Conservation (phyloP, 75 land plant genomes). For the Pinus taeda region DNA sequence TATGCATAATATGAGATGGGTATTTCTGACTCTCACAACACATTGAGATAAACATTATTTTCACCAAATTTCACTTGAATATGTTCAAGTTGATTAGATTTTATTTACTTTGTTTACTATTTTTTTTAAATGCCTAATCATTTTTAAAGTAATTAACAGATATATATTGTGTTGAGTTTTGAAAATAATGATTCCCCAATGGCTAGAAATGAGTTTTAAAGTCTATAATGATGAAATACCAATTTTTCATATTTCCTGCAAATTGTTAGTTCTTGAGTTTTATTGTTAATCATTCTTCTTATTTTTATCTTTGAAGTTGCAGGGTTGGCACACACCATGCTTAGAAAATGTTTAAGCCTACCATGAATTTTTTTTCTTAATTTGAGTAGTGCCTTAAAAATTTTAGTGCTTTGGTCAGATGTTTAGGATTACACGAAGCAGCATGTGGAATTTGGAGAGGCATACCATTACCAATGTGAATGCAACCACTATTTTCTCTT, state of each 20-base stretch:
- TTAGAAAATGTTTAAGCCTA: too few species aligned
- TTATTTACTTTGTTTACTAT: background rate
- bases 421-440: slow-evolving; percentile 41
- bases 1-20: background rate
- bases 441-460: slow-evolving; percentile 31
- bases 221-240: too few species aligned
- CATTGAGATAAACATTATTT: background rate
- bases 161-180: too few species aligned
- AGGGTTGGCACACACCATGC: too few species aligned
- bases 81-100: background rate
- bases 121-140: background rate
- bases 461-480: slow-evolving; percentile 27
- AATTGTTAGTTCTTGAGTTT: too few species aligned
- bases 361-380: background rate
- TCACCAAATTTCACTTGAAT: background rate
- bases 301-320: too few species aligned
- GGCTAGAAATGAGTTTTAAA: too few species aligned
- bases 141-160: too few species aligned
- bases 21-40: background rate
- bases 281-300: too few species aligned
- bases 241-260: too few species aligned
- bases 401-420: slow-evolving; percentile 38
- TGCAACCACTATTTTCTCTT: slow-evolving; percentile 72
- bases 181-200: too few species aligned
- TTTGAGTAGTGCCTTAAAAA: slow-evolving; percentile 10